Percentiles rank a stretch among this genome's conserved stretches.
Conservation (phyloP, 2,329 filamentous ascomycete species). For the Ambrosiella cleistominuta region DNA sequence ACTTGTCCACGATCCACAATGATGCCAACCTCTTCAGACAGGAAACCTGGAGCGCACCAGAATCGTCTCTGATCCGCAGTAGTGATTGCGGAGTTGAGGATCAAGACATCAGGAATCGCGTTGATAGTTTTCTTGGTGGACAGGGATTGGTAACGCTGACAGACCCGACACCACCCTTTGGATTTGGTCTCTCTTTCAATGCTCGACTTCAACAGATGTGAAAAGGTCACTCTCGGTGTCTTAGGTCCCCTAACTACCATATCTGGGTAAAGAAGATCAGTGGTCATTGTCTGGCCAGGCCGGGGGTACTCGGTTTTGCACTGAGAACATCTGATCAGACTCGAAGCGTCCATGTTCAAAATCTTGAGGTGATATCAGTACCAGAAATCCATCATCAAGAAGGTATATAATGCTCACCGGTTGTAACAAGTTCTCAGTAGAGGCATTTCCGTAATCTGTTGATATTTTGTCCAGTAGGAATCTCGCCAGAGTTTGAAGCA, state of each 20-base stretch:
- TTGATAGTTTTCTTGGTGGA: conserved; percentile 72
- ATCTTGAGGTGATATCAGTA: conserved; percentile 22
- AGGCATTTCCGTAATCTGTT: conserved; percentile 48
- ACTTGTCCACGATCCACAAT: conserved; percentile 83
- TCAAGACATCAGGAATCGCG: conserved; percentile 65
- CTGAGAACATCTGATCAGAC: conserved; percentile 64
- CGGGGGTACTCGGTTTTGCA: conserved; percentile 76
- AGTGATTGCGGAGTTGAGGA: conserved; percentile 67
- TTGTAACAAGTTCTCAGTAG: conserved; percentile 50
- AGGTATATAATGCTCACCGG: conserved; percentile 28
- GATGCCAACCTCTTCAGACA: conserved; percentile 86
- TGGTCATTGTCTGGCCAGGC: conserved; percentile 62
- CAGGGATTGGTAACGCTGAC: conserved; percentile 77
- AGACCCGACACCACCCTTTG: conserved; percentile 83
- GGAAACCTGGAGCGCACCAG: conserved; percentile 79
- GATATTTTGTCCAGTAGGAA: conserved; percentile 73
- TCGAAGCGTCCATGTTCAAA: conserved; percentile 53
- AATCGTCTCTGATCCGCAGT: conserved; percentile 57
- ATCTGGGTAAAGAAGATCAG: conserved; percentile 65
- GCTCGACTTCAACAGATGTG: conserved; percentile 78
- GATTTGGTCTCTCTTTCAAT: conserved; percentile 79
- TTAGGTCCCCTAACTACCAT: conserved; percentile 26
- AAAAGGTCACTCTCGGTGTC: conserved; percentile 51
- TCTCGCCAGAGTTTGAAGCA: conserved; percentile 71
- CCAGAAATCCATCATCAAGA: no score